Conservation (phyloP, 768 basidiomycete species). For the Boletus reticulatus region DNA sequence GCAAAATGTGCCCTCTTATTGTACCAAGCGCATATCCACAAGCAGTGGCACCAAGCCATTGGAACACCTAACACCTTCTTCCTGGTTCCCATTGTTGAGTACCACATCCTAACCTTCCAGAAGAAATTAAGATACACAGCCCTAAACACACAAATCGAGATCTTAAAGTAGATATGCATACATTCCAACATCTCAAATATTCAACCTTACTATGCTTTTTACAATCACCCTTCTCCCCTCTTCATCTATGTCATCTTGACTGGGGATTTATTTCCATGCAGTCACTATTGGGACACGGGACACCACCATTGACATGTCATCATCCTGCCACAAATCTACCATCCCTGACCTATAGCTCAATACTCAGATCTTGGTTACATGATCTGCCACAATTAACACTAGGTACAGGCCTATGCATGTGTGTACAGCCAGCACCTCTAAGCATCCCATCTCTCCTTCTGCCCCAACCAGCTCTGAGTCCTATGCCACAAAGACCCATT, state of each 20-base stretch:
- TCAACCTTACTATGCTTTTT: too few species aligned
- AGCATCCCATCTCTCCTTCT: background rate
- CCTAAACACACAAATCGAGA: background rate
- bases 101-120: background rate
- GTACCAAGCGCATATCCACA: background rate
- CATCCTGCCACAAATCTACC: background rate
- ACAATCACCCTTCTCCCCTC: too few species aligned
- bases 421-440: background rate
- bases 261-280: background rate
- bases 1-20: background rate
- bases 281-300: background rate
- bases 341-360: background rate
- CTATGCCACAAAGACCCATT: background rate
- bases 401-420: background rate
- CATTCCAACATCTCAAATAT: too few species aligned
- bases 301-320: background rate
- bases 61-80: background rate
- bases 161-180: background rate
- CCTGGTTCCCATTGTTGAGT: background rate
- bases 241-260: too few species aligned
- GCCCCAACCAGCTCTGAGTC: too few species aligned
- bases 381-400: background rate
- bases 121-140: background rate
- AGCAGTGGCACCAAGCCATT: background rate
- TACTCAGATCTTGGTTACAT: background rate